Evolutionary conservation across 768 basidiomycete genomes (phyloP), one percentile per base, ranked within the genome.

Genomic region (Leccinum barrowsii): DNA sequence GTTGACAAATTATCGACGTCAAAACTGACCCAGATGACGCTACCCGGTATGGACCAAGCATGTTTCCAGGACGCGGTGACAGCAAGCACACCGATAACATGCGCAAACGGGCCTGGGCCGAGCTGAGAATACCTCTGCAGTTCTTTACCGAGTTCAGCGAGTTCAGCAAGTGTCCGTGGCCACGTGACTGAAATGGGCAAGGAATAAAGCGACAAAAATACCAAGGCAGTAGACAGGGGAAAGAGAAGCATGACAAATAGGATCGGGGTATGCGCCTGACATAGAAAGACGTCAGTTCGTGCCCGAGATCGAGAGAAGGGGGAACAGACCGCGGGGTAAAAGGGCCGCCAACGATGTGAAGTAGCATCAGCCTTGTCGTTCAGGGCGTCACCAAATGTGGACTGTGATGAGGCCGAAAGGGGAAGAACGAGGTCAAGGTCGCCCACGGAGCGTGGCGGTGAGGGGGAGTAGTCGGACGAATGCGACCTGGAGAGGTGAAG

Each of bases 11-110:
- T 8, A 19, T 5, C 8, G 1, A 26, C 15, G 51, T 46, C 17
- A 24, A 47, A 60, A 78, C 86, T 57, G 61, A 91, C 91, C 88
- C 94, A 87, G 51, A 96, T 80, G 50, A 96, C 93, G 63, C 92
- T 94, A 7, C 95, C 95, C 8, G 95, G 95, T 58, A 98, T 84
- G 59, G 92, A 94, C 95, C 94, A 98, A 4, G 94, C 93, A 71
- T 98, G 95, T 74, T 94, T 97, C 93, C 94, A 98, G 28, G 93
- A 77, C 4, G 92, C 91, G 17, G 89, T 87, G 13, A 94, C 79
- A 40, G 89, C 85, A 65, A 98, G 80, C 52, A 94, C 92, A 24
- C 80, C 85, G 46, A 95, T 71, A 54, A 96, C 90, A 74, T 96
- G 95, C 7, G 81, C 80, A 54, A 85, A 77, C 19, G 87, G 82